phyloP scores from a whole-genome alignment of 345 rosid genomes.

The Geranium rotundifolium region DNA sequence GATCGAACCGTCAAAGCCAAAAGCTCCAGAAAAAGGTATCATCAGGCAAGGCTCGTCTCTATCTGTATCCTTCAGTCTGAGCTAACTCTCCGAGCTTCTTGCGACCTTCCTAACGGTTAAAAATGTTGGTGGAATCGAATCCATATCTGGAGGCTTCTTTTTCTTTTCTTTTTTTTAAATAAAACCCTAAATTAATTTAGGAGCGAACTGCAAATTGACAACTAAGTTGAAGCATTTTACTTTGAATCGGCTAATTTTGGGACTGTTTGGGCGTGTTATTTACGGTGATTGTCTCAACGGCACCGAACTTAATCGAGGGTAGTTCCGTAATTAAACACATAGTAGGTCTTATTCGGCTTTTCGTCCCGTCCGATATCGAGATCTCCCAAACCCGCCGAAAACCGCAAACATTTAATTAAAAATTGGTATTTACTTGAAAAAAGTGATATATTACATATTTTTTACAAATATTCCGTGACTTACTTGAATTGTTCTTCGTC shows the following conservation, averaged over 20 bases:
- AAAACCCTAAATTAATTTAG: too few species aligned
- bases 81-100: too few species aligned
- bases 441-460: too few species aligned
- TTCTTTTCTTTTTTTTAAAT: too few species aligned
- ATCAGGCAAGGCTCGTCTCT: not conserved
- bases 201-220: too few species aligned
- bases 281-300: not conserved
- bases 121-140: not conserved
- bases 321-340: not conserved
- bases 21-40: not conserved
- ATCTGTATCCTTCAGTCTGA: not conserved
- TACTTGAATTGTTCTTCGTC: too few species aligned
- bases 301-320: not conserved
- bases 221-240: not conserved
- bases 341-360: not conserved
- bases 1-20: not conserved
- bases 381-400: too few species aligned
- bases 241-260: too few species aligned
- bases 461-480: too few species aligned
- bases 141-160: not conserved
- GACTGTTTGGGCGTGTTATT: not conserved
- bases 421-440: too few species aligned
- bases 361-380: too few species aligned
- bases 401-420: too few species aligned
- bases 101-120: not conserved